Base-by-base conservation (phyloP, 2,329 filamentous ascomycete genomes). In the Akanthomyces lecanii region DNA sequence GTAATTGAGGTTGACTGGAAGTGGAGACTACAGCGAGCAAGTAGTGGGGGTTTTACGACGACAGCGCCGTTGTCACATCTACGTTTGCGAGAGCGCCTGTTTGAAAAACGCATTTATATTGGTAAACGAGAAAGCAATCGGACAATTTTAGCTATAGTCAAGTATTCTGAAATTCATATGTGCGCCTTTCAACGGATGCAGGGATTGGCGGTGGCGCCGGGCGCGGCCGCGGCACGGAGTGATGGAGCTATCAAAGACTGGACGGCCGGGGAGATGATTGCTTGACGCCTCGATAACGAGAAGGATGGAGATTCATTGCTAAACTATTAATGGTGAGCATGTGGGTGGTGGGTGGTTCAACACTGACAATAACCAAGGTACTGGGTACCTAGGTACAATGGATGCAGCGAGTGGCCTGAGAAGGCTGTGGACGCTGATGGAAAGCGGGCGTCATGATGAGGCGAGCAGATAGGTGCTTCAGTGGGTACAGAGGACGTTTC, bases 341-440 rank as follows among this genome's bases (percentile, higher is more conserved):
- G n/a, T n/a, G 3, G 36, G 11, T 38, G 36, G 38, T 40, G 14
- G 38, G 14, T 40, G 12, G 14, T 11, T 36, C 33, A 36, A 36
- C 33, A 7, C 38, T 48, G 12, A 23, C 23, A 23, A 6, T 50
- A 23, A 30, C 28, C 28, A 5, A 30, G 4, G 4, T 30, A 30
- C 28, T 6, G 21, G 21, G 21, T 30, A 30, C 28, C 28, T 30
- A 30, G 28, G 28, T 30, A 30, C 16, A 47, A 47, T 38, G n/a
- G 33, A 53, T n/a, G 30, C 18, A 5, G 30, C 5, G 5, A 25
- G 16, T 62, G 60, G 51, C 60, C 25, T 36, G 33, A 55, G 60
- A 56, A 62, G 60, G 28, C 30, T 38, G 40, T 56, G 33, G 60
- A 62, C 42, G 25, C 6, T 16, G 28, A 48, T 62, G 60, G 60